Percentiles rank a stretch among this genome's conserved stretches.
phyloP scores from a whole-genome alignment of 1,139 yeast species.

The Saccharomyces pastorianus region DNA sequence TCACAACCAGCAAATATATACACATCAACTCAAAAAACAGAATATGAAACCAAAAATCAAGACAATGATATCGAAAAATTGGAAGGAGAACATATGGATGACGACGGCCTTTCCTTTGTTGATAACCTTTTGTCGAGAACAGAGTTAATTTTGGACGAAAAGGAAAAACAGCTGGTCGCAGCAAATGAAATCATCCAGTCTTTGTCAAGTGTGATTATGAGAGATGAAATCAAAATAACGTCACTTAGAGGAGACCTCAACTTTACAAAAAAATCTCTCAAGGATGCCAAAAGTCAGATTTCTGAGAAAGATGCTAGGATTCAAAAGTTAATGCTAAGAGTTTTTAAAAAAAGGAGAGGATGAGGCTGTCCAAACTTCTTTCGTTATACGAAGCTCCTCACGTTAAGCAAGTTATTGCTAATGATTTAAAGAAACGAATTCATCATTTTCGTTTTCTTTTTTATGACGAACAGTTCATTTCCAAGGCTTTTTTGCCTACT shows the following conservation, averaged over 20 bases:
- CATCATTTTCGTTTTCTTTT: not conserved
- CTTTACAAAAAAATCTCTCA: slow-evolving; percentile 6
- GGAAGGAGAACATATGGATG: not conserved
- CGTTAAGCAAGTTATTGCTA: no score
- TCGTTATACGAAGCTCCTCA: no score
- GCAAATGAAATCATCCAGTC: slow-evolving; percentile 8
- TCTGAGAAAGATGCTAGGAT: slow-evolving; percentile 3
- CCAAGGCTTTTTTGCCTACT: not conserved
- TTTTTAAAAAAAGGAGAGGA: not conserved
- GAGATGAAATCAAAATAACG: slow-evolving; percentile 16
- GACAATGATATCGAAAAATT: not conserved
- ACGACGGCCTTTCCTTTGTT: not conserved
- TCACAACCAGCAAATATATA: not conserved
- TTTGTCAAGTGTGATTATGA: slow-evolving; percentile 15
- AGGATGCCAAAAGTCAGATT: not conserved
- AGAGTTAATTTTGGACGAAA: slow-evolving; percentile 9
- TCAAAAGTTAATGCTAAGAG: not conserved
- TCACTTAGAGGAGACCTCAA: slow-evolving; percentile 13
- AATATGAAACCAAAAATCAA: not conserved
- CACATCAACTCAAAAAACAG: not conserved
- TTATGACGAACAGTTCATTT: not conserved
- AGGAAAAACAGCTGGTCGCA: slow-evolving; percentile 8
- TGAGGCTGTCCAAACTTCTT: not conserved
- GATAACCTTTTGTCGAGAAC: slow-evolving; percentile 5
- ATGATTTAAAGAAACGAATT: no score